Evolutionary conservation across 140 eudicot genomes (phyloP).

Genomic region (Stevia rebaudiana): DNA sequence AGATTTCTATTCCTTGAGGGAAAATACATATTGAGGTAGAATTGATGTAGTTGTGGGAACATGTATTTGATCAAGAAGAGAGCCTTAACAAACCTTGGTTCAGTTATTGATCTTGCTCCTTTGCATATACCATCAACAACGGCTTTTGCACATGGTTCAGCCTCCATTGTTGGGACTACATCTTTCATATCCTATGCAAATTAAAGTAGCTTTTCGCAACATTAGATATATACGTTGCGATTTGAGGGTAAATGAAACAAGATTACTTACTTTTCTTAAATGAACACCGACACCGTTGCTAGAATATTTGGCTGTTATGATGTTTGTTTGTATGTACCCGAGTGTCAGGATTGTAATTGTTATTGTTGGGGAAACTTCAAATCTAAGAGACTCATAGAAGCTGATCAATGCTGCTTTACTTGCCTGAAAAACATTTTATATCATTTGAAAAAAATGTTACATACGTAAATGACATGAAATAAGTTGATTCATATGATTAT

Average conservation of each 20-base stretch:
- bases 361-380: conserved; percentile 31
- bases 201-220: background rate
- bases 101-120: conserved; percentile 19
- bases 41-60: conserved; percentile 22
- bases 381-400: conserved; percentile 41
- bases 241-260: no score
- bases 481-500: no score
- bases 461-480: no score
- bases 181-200: background rate
- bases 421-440: conserved; percentile 24
- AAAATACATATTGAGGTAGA: conserved; percentile 7
- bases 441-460: no score
- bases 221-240: background rate
- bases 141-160: conserved; percentile 33
- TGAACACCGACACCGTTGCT: conserved; percentile 12
- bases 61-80: conserved; percentile 20
- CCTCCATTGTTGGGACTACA: conserved; percentile 20
- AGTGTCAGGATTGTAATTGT: conserved; percentile 38
- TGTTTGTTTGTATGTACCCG: conserved; percentile 31
- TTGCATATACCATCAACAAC: conserved; percentile 24
- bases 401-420: conserved; percentile 45
- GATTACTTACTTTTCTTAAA: conserved; percentile 17
- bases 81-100: conserved; percentile 25
- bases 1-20: background rate
- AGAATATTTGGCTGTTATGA: conserved; percentile 27